Percentiles rank a stretch among this genome's conserved stretches.
phyloP scores from a whole-genome alignment of 129 eudicot genomes.

The Centaurea solstitialis region DNA sequence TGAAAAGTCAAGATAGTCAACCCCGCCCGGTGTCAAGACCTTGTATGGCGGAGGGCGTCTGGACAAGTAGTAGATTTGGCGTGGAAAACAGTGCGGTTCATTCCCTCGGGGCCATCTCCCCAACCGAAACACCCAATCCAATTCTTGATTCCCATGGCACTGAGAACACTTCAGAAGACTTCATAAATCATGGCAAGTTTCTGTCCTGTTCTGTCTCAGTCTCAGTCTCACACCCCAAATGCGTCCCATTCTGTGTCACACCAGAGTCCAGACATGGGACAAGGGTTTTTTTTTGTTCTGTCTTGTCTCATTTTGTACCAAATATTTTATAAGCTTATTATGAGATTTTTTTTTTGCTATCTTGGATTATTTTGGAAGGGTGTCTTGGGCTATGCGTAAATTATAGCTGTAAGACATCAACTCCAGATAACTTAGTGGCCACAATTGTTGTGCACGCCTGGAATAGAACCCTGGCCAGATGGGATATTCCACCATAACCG shows the following conservation, averaged over 20 bases:
- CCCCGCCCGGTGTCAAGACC: slow-evolving; percentile 13
- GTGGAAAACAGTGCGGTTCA: slow-evolving; percentile 53
- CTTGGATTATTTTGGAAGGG: too few relatives aligned
- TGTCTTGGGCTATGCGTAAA: too few relatives aligned
- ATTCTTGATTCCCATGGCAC: slow-evolving; percentile 43
- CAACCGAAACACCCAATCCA: slow-evolving; percentile 38
- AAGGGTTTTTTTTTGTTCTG: neutral
- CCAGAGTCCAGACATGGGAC: too few relatives aligned
- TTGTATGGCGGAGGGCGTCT: slow-evolving; percentile 37
- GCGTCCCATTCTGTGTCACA: too few relatives aligned
- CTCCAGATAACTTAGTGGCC: too few relatives aligned
- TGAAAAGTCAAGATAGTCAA: slow-evolving; percentile 30
- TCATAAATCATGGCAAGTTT: slow-evolving; percentile 77
- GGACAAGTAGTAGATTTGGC: slow-evolving; percentile 57
- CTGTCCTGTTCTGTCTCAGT: too few relatives aligned
- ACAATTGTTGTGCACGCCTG: too few relatives aligned
- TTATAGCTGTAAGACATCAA: too few relatives aligned
- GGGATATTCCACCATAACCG: too few relatives aligned
- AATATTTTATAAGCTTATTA: too few relatives aligned
- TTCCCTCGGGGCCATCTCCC: slow-evolving; percentile 58
- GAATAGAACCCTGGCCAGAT: neutral
- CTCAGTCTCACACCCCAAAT: too few relatives aligned
- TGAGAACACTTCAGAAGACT: slow-evolving; percentile 48
- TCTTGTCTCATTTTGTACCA: neutral
- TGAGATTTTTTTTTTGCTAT: too few relatives aligned